These are phyloP conservation scores for Miscanthus lutarioriparius DNA, from an alignment of 176 grass and related monocot genomes.

Conservation along the genomic window DNA sequence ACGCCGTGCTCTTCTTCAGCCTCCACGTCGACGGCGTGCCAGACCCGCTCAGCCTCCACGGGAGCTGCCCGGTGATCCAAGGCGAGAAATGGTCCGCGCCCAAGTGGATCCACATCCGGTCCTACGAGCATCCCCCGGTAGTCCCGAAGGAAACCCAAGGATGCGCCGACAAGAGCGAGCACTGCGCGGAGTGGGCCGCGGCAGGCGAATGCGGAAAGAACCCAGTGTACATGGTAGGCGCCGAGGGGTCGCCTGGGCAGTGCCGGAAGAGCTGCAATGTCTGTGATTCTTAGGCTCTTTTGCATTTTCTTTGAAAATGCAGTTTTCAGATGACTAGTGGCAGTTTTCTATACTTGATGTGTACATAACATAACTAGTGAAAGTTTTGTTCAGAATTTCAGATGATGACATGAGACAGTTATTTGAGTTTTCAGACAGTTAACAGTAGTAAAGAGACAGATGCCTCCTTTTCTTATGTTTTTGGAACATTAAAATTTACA, in stretches of 20 bases:
- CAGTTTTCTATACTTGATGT: not conserved
- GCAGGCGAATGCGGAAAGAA: slow-evolving; percentile 30
- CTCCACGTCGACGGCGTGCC: slow-evolving; percentile 40
- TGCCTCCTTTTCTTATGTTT: not conserved
- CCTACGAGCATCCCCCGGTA: slow-evolving; percentile 20
- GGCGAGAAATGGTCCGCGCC: slow-evolving; percentile 68
- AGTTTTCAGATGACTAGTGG: not conserved
- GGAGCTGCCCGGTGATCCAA: slow-evolving; percentile 61
- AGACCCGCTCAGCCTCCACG: slow-evolving; percentile 57
- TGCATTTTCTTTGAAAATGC: too few species aligned
- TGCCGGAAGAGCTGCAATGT: slow-evolving; percentile 49
- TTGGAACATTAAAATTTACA: too few species aligned
- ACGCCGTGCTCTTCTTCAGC: slow-evolving; percentile 64
- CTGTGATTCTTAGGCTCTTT: slow-evolving; percentile 13
- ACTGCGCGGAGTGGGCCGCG: slow-evolving; percentile 39
- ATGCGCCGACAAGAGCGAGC: slow-evolving; percentile 17
- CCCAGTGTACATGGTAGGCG: slow-evolving; percentile 44
- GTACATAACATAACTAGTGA: slow-evolving; percentile 25
- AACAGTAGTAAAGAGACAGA: slow-evolving; percentile 7
- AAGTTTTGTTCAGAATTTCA: not conserved
- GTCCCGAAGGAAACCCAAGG: not conserved
- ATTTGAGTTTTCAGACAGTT: not conserved
- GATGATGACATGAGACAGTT: not conserved
- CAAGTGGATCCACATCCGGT: slow-evolving; percentile 60
- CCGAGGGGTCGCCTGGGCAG: slow-evolving; percentile 25